Base-by-base conservation (phyloP, 225 moss, liverwort and hornwort species). In the Ulota crispa region DNA sequence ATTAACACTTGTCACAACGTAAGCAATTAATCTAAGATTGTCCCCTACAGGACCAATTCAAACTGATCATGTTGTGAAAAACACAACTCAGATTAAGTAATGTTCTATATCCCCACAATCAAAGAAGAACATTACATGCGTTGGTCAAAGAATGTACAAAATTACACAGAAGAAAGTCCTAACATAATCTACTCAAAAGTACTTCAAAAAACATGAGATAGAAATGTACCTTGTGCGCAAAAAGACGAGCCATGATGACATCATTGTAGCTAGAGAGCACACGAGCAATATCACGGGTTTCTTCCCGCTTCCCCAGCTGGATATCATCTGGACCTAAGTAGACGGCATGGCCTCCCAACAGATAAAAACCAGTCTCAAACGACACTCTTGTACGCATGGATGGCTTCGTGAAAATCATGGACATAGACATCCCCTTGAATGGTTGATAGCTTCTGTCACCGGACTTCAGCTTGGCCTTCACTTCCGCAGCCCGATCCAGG, bases 391-490 rank as follows among this genome's bases (percentile, higher is more conserved):
- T 98, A 57, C 97, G 91, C 95, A 95, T 94, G 52, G 97, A 98
- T 57, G 95, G 97, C 72, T 98, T 98, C 68, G 91, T 95, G 77
- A 98, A 98, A 80, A 98, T 95, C 97, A 98, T 98, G 36, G 97
- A 87, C 95, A 98, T 98, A 41, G 97, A 91, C 75, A 91, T 84
- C 4, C 97, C 97, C 84, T 92, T 86, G 36, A 98, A 90, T 12
- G 97, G 97, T 81, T 93, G 92, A 82, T 92, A 98, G 70, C 87
- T 90, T 81, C 78, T 91, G 72, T 95, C 91, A 50, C 97, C 97
- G 16, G 92, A 87, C 59, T 98, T 98, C 30, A 98, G 86, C 50
- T 83, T 73, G 16, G 95, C 93, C 86, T 98, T 98, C 73, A 98
- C 97, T 83, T 93, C 88, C 21, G 75, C 83, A 39, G 97, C 97